Conservation (phyloP, 139 green algal genomes). For the Coelastrella sp. region DNA sequence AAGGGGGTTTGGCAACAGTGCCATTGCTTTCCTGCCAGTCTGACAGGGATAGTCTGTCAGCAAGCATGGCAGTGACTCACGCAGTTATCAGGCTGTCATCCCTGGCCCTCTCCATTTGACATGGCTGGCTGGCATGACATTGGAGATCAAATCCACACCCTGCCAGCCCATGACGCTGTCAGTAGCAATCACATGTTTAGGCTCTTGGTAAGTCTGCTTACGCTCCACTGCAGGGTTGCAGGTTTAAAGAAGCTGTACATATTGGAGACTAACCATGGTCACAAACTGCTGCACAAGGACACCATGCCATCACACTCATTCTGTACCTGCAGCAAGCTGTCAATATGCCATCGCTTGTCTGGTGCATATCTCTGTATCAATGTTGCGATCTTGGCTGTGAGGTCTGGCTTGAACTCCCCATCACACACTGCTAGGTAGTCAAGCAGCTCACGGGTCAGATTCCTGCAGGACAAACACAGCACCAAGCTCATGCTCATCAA, state of each 20-base stretch:
- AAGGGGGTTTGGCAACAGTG: not conserved
- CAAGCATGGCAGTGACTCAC: not conserved
- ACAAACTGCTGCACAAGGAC: too few relatives aligned
- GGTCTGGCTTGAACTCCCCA: conserved; percentile 96
- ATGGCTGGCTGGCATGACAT: too few relatives aligned
- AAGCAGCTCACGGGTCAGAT: conserved; percentile 93
- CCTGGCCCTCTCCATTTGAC: not conserved
- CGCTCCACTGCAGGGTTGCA: too few relatives aligned
- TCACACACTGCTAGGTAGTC: conserved; percentile 95
- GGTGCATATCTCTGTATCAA: conserved; percentile 93
- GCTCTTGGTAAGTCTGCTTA: too few relatives aligned
- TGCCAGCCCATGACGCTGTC: too few relatives aligned
- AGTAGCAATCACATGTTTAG: too few relatives aligned
- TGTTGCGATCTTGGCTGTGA: conserved; percentile 94
- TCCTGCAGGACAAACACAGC: conserved; percentile 48
- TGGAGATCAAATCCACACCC: too few relatives aligned
- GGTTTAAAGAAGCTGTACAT: too few relatives aligned
- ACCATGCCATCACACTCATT: too few relatives aligned
- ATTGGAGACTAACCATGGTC: too few relatives aligned
- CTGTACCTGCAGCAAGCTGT: conserved; percentile 77
- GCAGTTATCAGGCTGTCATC: not conserved
- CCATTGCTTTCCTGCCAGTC: not conserved
- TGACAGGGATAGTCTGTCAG: not conserved
- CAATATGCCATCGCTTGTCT: conserved; percentile 94
- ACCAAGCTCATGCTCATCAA: too few relatives aligned